Evolutionary conservation across 164 flowering plant species (phyloP).

Genomic region (Stephania yunnanensis): DNA sequence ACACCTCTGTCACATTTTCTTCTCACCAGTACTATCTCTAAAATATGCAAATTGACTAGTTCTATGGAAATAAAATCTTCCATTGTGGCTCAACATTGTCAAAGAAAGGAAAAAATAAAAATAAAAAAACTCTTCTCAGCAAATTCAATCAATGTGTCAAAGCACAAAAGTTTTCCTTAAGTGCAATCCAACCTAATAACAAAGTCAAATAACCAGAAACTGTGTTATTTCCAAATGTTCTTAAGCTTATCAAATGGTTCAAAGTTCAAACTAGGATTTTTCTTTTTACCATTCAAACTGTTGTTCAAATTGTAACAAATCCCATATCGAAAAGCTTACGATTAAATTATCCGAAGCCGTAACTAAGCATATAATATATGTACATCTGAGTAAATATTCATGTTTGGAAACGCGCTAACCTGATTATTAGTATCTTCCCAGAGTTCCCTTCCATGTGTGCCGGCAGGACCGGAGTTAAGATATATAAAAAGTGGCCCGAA

Average conservation of each 20-base stretch:
- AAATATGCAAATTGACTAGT: background rate
- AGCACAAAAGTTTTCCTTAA: background rate
- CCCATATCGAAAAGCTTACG: too few species aligned
- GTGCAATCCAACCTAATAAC: background rate
- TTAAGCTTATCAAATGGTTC: background rate
- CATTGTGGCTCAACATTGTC: background rate
- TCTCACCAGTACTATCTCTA: background rate
- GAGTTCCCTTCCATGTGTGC: conserved; percentile 14
- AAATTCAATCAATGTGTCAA: background rate
- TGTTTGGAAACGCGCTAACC: conserved; percentile 24
- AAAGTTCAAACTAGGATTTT: background rate
- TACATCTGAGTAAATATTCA: background rate
- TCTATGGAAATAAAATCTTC: background rate
- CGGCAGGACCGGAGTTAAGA: conserved; percentile 41
- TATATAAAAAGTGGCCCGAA: conserved; percentile 85
- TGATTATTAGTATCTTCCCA: conserved; percentile 84
- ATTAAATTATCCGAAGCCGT: background rate
- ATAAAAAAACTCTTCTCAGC: background rate
- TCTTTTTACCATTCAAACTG: background rate
- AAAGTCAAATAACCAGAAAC: background rate
- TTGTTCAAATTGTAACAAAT: background rate
- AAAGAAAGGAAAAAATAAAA: background rate
- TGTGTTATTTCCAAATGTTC: background rate
- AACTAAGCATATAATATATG: too few species aligned
- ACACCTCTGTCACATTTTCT: background rate